Conservation (phyloP, 768 basidiomycete genomes). For the Boletus vinaceobasis region DNA sequence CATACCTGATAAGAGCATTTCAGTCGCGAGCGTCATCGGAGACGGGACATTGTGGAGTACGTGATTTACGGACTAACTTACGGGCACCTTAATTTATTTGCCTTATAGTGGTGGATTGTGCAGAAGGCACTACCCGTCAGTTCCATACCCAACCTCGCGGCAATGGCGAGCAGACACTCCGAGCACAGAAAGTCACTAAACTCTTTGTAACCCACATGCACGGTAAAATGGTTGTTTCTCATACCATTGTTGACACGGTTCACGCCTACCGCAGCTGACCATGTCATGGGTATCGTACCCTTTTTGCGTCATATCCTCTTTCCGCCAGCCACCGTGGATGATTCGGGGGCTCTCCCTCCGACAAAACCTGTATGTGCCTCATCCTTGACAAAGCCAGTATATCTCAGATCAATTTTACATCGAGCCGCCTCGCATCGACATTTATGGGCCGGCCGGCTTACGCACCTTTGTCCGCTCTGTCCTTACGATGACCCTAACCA, state of each 20-base stretch:
- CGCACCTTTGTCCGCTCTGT: constrained; percentile 70
- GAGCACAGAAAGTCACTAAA: constrained; percentile 50
- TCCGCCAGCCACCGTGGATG: constrained; percentile 35
- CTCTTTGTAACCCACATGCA: constrained; percentile 89
- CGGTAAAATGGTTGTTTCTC: constrained; percentile 36
- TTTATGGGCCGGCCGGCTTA: constrained; percentile 79
- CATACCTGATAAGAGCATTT: constrained; percentile 2
- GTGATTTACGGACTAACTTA: constrained; percentile 14
- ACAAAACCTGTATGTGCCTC: constrained; percentile 11
- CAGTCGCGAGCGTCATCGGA: constrained; percentile 52
- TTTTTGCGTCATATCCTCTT: constrained; percentile 59
- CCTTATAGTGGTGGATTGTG: constrained; percentile 73
- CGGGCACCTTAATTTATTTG: constrained; percentile 1
- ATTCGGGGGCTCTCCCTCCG: constrained; percentile 6
- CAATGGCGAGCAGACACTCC: constrained; percentile 32
- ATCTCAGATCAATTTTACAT: not conserved
- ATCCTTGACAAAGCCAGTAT: not conserved
- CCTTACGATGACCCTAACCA: constrained; percentile 63
- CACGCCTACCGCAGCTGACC: constrained; percentile 48
- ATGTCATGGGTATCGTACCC: constrained; percentile 70
- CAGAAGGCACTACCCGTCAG: constrained; percentile 75
- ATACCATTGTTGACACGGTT: not conserved
- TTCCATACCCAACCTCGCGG: constrained; percentile 52
- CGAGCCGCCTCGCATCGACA: constrained; percentile 52
- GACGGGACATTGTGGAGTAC: constrained; percentile 67